Base-by-base conservation (phyloP, 2,329 filamentous ascomycete genomes). In the Blastomyces parvus region DNA sequence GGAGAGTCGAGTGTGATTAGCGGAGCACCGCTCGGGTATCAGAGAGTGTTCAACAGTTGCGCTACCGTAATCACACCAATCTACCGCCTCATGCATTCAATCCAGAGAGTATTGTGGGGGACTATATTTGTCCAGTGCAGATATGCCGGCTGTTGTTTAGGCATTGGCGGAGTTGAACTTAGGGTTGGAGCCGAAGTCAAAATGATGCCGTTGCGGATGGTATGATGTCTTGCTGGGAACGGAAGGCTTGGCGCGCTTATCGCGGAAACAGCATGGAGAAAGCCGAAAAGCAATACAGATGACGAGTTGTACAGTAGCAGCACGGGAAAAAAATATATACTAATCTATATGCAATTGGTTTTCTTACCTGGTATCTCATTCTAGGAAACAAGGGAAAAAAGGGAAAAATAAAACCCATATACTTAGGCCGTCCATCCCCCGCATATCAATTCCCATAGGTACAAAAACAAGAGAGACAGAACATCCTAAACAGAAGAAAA, bases 301-400 rank as follows among this genome's bases (percentile, higher is more conserved):
- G n/a, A 36, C 30, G 13, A 11, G n/a, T 36, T 36, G 14, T 8
- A 40, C 11, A 19, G 13, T 14, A 44, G 22, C 38, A 22, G 7
- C 38, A 19, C 5, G 11, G n/a, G 13, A 25, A 57, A 22, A 40
- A 57, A 8, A 57, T 13, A 59, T 36, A 36, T 4, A 36, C 33
- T 58, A 58, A 25, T 59, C 57, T 48, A 59, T 59, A 48, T 59
- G 42, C 57, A 56, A 48, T 46, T n/a, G 36, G 8, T 36, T 59
- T 48, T 22, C 57, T 59, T 14, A 59, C 48, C 33, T 59, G 42
- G 57, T 59, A 59, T 59, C 57, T 59, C 40, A 59, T 46, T 48
- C 57, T 48, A 59, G 40, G 25, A 59, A 59, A 59, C 22, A 40
- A 30, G 27, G 22, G 40, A 30, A 44, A 59, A 59, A 36, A 40